Evolutionary conservation across 2,329 filamentous ascomycete genomes (phyloP).

Genomic region (Fusarium sp.): DNA sequence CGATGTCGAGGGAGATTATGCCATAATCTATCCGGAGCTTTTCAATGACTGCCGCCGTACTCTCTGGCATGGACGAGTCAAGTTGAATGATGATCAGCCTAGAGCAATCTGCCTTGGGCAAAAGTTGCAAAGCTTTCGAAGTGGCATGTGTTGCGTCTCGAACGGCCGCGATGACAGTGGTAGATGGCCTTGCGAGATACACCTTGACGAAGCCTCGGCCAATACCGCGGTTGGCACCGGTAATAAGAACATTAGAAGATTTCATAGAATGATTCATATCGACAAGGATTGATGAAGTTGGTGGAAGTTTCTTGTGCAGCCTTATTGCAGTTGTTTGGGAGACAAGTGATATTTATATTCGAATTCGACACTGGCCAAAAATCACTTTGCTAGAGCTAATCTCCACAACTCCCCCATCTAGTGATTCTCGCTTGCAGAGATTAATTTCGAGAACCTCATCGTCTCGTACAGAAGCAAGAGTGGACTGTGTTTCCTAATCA

Average conservation of each 20-base stretch:
- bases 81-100: slow-evolving; percentile 8
- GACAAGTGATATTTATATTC: background rate
- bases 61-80: background rate
- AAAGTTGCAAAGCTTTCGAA: background rate
- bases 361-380: background rate
- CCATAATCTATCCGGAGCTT: background rate
- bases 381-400: background rate
- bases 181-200: background rate
- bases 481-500: background rate
- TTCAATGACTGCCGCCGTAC: background rate
- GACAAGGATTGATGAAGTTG: background rate
- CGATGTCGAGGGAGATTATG: background rate
- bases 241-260: background rate
- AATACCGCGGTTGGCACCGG: background rate
- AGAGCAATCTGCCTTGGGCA: slow-evolving; percentile 1
- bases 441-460: background rate
- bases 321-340: background rate
- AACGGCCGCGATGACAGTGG: slow-evolving; percentile 1
- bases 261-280: background rate
- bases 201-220: background rate
- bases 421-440: too few relatives aligned
- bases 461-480: background rate
- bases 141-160: background rate
- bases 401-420: too few relatives aligned
- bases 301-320: background rate